Evolutionary conservation across 768 basidiomycete genomes (phyloP).

Genomic region (Cyclocybe cylindracea): DNA sequence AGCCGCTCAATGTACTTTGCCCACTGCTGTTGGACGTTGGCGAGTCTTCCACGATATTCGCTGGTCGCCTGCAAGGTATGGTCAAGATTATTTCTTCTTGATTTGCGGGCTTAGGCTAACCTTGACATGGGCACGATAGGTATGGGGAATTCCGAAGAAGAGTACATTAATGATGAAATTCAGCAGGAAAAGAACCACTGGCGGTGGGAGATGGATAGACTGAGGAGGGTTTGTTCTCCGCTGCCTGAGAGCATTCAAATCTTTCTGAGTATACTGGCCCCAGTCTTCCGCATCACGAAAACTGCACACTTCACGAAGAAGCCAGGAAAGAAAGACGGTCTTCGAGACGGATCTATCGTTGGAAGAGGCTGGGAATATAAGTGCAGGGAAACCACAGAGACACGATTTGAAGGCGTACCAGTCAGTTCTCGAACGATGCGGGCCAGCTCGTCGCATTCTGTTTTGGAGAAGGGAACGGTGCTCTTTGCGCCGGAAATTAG

Average conservation of each 20-base stretch:
- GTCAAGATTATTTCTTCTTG: not conserved
- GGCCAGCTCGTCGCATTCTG: constrained; percentile 52
- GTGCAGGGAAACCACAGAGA: not conserved
- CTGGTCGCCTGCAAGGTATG: constrained; percentile 31
- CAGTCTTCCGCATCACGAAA: constrained; percentile 47
- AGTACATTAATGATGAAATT: constrained; percentile 40
- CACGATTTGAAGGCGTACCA: constrained; percentile 17
- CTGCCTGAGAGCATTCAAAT: constrained; percentile 21
- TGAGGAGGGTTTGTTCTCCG: constrained; percentile 13
- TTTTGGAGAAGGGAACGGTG: constrained; percentile 53
- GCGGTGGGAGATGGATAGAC: constrained; percentile 17
- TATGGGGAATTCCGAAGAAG: constrained; percentile 55
- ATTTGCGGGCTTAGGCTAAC: constrained; percentile 12
- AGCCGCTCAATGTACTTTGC: constrained; percentile 49
- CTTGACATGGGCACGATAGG: constrained; percentile 51
- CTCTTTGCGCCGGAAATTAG: constrained; percentile 44
- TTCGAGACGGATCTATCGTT: constrained; percentile 39
- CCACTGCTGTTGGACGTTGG: constrained; percentile 51
- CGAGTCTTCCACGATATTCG: constrained; percentile 50
- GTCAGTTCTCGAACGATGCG: constrained; percentile 37
- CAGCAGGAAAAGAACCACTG: constrained; percentile 28
- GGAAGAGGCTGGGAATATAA: not conserved
- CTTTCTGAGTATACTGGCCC: constrained; percentile 41
- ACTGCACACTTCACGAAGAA: constrained; percentile 53
- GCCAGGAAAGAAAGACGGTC: constrained; percentile 49